Evolutionary conservation across 345 rosid species (phyloP).

Genomic region (Raphanus raphanistrum): DNA sequence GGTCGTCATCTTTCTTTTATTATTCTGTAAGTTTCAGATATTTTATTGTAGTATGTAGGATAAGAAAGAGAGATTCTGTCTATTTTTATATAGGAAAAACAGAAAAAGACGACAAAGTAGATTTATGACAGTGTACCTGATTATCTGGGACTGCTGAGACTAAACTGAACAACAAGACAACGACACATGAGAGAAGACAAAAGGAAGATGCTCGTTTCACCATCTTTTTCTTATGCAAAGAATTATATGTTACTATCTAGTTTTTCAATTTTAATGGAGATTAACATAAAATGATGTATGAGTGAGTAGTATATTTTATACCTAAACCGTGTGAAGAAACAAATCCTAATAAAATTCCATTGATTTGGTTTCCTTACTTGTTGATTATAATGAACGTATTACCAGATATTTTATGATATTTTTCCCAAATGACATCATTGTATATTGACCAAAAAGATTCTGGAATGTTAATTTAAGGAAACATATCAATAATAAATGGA

Average conservation of each 20-base stretch:
- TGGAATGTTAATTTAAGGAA: neutral
- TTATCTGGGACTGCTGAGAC: conserved; percentile 16
- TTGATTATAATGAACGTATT: neutral
- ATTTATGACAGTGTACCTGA: conserved; percentile 1
- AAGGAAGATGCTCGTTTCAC: conserved; percentile 1
- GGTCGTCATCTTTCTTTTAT: conserved; percentile 38
- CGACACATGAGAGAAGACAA: neutral
- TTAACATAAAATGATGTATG: neutral
- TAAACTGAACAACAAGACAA: conserved; percentile 2
- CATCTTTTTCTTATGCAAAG: neutral
- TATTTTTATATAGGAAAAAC: neutral
- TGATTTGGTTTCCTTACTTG: neutral
- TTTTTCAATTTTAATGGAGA: neutral
- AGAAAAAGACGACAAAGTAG: neutral
- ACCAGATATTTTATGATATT: neutral
- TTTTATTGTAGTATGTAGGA: neutral
- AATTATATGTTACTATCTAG: neutral
- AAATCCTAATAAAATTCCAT: neutral
- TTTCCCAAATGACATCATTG: neutral
- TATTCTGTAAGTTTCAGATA: conserved; percentile 26
- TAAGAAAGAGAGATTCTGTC: conserved; percentile 11
- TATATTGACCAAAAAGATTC: neutral
- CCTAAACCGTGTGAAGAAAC: neutral
- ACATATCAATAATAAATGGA: conserved; percentile 16
- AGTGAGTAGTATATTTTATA: neutral